Evolutionary conservation across 2,329 filamentous ascomycete species (phyloP).

Genomic region (Penicillium sp.): DNA sequence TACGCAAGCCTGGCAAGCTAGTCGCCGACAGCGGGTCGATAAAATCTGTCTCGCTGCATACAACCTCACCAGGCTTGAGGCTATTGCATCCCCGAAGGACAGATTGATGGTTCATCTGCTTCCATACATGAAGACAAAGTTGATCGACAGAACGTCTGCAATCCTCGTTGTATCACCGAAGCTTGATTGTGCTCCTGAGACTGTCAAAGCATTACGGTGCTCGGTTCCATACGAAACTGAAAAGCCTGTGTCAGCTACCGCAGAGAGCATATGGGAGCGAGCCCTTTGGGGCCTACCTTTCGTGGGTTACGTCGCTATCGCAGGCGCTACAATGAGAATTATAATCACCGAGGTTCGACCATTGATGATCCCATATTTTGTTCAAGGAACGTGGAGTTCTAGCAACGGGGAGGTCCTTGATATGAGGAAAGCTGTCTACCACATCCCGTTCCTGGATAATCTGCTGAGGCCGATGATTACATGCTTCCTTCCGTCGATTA

Average conservation of each 20-base stretch:
- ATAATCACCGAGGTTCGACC: neutral
- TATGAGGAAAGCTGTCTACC: slow-evolving; percentile 1
- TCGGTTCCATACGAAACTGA: too few relatives aligned
- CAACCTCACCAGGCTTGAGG: slow-evolving; percentile 2
- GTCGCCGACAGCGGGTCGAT: neutral
- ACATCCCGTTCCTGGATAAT: slow-evolving; percentile 2
- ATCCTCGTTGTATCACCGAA: too few relatives aligned
- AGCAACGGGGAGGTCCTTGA: neutral
- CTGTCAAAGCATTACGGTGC: too few relatives aligned
- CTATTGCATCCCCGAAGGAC: slow-evolving; percentile 1
- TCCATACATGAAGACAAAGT: neutral
- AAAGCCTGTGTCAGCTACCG: too few relatives aligned
- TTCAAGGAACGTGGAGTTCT: neutral
- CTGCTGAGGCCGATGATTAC: neutral
- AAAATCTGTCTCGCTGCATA: neutral
- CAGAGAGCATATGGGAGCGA: too few relatives aligned
- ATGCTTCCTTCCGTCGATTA: slow-evolving; percentile 13
- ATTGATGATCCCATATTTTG: neutral
- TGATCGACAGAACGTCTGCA: slow-evolving; percentile 2
- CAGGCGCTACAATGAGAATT: neutral
- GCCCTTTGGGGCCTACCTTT: neutral
- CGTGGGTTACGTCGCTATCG: neutral
- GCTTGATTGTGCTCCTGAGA: too few relatives aligned
- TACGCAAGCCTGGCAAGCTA: neutral
- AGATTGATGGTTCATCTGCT: neutral